Conservation (phyloP, 805 yeast genomes). For the Diddensiella transvaalensis region DNA sequence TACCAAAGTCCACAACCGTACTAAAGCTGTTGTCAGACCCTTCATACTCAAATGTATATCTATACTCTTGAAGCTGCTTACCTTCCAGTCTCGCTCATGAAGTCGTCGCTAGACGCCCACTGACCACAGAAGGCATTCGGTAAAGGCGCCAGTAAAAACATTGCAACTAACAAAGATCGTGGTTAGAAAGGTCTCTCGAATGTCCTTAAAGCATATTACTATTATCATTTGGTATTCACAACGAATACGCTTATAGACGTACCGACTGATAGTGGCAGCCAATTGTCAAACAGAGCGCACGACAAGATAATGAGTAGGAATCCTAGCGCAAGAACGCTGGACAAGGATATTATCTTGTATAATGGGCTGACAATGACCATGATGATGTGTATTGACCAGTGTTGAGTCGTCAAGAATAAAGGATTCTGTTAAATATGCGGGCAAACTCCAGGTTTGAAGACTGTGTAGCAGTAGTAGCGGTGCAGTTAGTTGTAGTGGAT, state of each 20-base stretch:
- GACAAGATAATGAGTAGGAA: constrained; percentile 83
- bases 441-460: no score
- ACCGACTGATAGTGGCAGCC: constrained; percentile 82
- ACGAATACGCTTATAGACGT: constrained; percentile 25
- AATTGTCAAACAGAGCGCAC: constrained; percentile 82
- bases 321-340: constrained; percentile 81
- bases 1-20: constrained; percentile 69
- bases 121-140: constrained; percentile 60
- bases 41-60: constrained; percentile 1
- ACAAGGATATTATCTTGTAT: constrained; percentile 71
- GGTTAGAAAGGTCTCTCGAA: background rate
- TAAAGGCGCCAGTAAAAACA: constrained; percentile 66
- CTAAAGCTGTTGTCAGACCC: constrained; percentile 23
- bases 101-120: constrained; percentile 50
- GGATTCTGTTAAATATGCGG: no score
- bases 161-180: constrained; percentile 45
- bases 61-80: constrained; percentile 24
- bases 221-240: background rate
- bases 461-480: no score
- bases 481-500: no score
- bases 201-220: constrained; percentile 1
- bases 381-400: no score
- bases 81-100: constrained; percentile 54
- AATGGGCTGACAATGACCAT: constrained; percentile 50
- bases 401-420: no score